Base-by-base conservation (phyloP, 768 basidiomycete species). In the Rhizopogon vesiculosus region DNA sequence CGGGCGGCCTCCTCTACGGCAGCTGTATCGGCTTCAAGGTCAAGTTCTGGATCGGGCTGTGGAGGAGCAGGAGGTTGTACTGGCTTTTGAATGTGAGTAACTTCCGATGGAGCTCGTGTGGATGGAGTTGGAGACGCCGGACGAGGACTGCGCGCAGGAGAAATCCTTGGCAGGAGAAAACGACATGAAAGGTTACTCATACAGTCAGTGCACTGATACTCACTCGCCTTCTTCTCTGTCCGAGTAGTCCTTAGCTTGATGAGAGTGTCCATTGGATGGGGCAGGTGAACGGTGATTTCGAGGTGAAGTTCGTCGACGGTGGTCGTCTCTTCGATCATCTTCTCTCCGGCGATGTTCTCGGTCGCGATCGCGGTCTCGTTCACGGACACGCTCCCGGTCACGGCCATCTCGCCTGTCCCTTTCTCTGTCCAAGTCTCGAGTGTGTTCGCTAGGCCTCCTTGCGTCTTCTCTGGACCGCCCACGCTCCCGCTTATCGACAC, bases 151-250 rank as follows among this genome's bases (percentile, higher is more conserved):
- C 66, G 68, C 41, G 75, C 75, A 45, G 87, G 87, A 7, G 88
- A 91, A 61, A 89, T 87, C 68, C 89, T 91, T 25, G 39, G 38
- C 18, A 56, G 42, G 55, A 35, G 41, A 56, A 62, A 18, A 35
- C 2, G 5, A 3, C 28, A 44, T 71, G 42, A 63, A 51, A 51
- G 35, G 48, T 13, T 12, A 16, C n/a, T 25, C 29, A 10, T 53
- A 22, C 40, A 53, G 13, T 18, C 22, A 38, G 53, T 44, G 7
- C 39, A 51, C 45, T 22, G 9, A 43, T 40, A 93, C 93, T 89
- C 73, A 95, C 92, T 96, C 93, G 78, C 90, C 93, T 79, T 95
- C 93, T 75, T 93, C 90, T 68, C 72, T 87, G 61, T 91, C 90
- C 12, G 83, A 81, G 51, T 80, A 80, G 12, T 69, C 61, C 46